A percentile compares a stretch with the other conserved stretches of the same genome.
phyloP scores from a whole-genome alignment of 768 basidiomycete species.

The Russula abietina region DNA sequence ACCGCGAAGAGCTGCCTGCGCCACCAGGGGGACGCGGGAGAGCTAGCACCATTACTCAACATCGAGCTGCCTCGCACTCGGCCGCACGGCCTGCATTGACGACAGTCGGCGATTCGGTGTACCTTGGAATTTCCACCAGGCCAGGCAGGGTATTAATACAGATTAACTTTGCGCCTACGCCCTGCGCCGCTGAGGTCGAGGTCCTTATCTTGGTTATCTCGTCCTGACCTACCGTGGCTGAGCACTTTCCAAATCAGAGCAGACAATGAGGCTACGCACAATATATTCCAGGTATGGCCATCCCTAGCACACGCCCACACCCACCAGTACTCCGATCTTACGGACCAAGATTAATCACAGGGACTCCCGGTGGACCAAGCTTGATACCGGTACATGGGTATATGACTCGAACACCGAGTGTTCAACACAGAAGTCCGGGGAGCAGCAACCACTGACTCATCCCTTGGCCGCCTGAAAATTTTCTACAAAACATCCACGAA shows the following conservation, averaged over 20 bases:
- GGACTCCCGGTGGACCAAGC: background rate
- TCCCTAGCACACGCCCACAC: background rate
- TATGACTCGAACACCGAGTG: background rate
- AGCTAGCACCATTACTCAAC: background rate
- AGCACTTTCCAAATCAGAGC: conserved; percentile 14
- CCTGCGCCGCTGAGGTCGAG: background rate
- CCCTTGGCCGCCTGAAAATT: background rate
- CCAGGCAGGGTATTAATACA: background rate
- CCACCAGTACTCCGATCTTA: background rate
- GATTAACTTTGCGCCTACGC: background rate
- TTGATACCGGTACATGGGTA: background rate
- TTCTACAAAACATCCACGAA: background rate
- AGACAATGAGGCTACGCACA: conserved; percentile 7
- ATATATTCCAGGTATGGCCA: background rate
- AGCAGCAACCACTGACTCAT: background rate
- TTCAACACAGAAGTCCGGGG: background rate
- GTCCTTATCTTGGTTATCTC: conserved; percentile 13
- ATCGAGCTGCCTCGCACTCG: background rate
- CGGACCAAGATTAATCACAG: background rate
- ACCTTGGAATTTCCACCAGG: background rate
- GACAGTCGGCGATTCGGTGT: background rate
- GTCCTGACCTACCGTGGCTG: conserved; percentile 1
- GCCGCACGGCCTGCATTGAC: background rate
- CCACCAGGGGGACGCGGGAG: background rate
- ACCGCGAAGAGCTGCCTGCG: background rate